A percentile compares a stretch with the other conserved stretches of the same genome.
Conservation (phyloP, 305 asterid species). For the Solanum aculeatissimum region DNA sequence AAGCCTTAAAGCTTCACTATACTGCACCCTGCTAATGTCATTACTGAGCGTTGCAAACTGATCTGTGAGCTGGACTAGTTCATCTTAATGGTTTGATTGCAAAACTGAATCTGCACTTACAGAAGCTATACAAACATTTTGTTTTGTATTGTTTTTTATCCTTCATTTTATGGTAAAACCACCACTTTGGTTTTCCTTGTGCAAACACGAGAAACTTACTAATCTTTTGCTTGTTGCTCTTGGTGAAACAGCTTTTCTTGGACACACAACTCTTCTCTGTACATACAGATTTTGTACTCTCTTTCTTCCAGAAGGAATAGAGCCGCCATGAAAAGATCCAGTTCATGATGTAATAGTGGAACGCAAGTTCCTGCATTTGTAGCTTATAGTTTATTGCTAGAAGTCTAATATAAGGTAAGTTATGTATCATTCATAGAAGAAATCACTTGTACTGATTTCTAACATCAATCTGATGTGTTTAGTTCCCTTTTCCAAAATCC, state of each 20-base stretch:
- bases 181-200: not conserved
- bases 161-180: not conserved
- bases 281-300: conserved; percentile 91
- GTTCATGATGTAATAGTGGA: conserved; percentile 14
- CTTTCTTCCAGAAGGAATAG: conserved; percentile 96
- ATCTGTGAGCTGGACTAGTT: not conserved
- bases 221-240: conserved; percentile 2
- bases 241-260: conserved; percentile 59
- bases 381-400: conserved; percentile 2
- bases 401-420: not conserved
- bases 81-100: not conserved
- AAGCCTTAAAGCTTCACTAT: not conserved
- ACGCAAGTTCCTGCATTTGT: conserved; percentile 25
- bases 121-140: not conserved
- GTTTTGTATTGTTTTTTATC: not conserved
- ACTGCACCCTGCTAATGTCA: not conserved
- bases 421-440: not conserved
- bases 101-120: not conserved
- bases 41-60: not conserved
- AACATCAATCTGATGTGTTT: not conserved
- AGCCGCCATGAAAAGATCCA: conserved; percentile 8
- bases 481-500: not conserved
- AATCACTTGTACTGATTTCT: not conserved
- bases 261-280: conserved; percentile 99
- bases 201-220: not conserved